A percentile compares a stretch with the other conserved stretches of the same genome.
Evolutionary conservation across 306 rosid species (phyloP).

Genomic region (Dicorynia guianensis): DNA sequence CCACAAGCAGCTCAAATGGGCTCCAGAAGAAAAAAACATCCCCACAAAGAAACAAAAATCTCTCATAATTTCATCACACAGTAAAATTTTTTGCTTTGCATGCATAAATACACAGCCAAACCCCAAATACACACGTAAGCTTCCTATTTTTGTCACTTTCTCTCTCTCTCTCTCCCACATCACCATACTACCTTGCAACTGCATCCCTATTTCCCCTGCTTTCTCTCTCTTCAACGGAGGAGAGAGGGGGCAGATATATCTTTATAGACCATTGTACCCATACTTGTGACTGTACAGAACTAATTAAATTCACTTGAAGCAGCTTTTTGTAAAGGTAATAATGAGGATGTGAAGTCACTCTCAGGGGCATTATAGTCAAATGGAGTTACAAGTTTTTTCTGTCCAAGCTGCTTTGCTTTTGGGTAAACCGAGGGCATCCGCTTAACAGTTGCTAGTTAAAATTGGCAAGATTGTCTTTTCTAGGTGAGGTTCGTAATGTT

Average conservation of each 20-base stretch:
- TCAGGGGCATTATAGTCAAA: conserved; percentile 82
- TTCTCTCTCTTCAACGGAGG: background rate
- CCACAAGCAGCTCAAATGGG: conserved; percentile 82
- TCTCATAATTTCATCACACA: conserved; percentile 58
- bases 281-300: conserved; percentile 38
- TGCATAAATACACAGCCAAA: conserved; percentile 70
- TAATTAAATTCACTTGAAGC: conserved; percentile 64
- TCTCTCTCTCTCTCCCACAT: conserved; percentile 14
- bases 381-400: conserved; percentile 44
- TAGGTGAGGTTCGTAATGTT: conserved; percentile 45
- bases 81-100: conserved; percentile 63
- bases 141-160: conserved; percentile 43
- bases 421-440: conserved; percentile 73
- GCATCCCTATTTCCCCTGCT: conserved; percentile 24
- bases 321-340: conserved; percentile 86
- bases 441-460: conserved; percentile 55
- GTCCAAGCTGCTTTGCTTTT: conserved; percentile 70
- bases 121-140: conserved; percentile 64
- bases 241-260: conserved; percentile 12
- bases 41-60: conserved; percentile 88
- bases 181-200: background rate
- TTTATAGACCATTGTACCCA: conserved; percentile 63
- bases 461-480: conserved; percentile 59
- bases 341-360: conserved; percentile 84
- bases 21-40: conserved; percentile 72